phyloP scores from a whole-genome alignment of 352 stramenopile species.

The Globisporangium cylindrosporum region DNA sequence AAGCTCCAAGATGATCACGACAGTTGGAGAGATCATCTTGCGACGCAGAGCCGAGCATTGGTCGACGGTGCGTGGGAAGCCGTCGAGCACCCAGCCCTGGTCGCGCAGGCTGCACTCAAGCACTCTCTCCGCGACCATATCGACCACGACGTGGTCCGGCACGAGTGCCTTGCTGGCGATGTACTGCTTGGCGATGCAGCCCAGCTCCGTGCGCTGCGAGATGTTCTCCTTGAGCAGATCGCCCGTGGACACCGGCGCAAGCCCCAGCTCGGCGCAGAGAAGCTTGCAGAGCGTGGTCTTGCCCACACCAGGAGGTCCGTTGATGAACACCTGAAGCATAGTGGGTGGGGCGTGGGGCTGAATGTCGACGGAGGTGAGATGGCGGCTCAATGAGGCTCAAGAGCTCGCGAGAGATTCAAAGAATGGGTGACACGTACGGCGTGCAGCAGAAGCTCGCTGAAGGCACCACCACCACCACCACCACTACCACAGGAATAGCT shows the following conservation, averaged over 20 bases:
- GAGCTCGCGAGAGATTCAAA: neutral
- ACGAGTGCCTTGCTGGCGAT: constrained; percentile 64
- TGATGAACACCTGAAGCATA: constrained; percentile 73
- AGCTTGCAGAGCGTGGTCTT: constrained; percentile 70
- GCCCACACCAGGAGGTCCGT: constrained; percentile 55
- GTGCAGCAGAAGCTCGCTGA: neutral
- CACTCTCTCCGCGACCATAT: constrained; percentile 73
- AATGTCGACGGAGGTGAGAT: neutral
- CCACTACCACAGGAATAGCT: neutral
- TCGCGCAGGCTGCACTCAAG: constrained; percentile 26
- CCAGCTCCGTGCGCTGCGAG: constrained; percentile 44
- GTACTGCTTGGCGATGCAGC: constrained; percentile 58
- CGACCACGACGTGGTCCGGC: constrained; percentile 68
- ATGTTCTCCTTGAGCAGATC: constrained; percentile 78
- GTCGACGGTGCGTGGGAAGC: constrained; percentile 64
- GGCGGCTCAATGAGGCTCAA: neutral
- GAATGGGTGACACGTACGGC: neutral
- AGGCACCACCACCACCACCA: neutral
- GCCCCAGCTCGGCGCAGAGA: constrained; percentile 49
- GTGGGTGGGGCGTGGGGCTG: neutral
- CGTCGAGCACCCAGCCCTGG: constrained; percentile 69
- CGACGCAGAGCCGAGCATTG: constrained; percentile 48
- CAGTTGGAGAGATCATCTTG: constrained; percentile 42
- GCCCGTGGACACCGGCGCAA: constrained; percentile 63
- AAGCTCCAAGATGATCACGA: constrained; percentile 62